phyloP scores from a whole-genome alignment of 345 rosid genomes.

The Pistacia atlantica region DNA sequence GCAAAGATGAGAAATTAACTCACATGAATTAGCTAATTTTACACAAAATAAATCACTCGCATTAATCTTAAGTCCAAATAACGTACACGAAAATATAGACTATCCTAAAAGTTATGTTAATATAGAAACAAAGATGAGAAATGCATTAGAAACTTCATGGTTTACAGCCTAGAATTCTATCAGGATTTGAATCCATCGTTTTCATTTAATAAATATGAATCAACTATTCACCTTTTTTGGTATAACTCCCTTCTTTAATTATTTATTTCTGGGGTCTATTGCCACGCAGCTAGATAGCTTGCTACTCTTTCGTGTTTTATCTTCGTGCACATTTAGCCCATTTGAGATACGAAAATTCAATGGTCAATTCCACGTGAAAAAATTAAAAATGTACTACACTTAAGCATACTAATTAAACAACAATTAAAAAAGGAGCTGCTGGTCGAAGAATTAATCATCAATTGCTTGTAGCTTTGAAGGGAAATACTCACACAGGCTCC shows the following conservation, averaged over 20 bases:
- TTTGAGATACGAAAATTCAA: background rate
- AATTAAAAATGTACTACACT: background rate
- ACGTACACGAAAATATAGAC: background rate
- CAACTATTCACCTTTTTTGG: no score
- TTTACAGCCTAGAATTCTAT: background rate
- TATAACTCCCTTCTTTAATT: background rate
- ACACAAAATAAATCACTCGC: background rate
- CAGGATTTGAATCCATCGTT: background rate
- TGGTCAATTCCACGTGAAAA: background rate
- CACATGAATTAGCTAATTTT: background rate
- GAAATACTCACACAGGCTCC: no score
- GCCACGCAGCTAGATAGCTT: no score
- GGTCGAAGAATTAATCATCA: background rate
- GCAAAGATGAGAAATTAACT: no score
- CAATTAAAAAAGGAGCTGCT: background rate
- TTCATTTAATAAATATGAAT: no score
- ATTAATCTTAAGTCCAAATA: background rate
- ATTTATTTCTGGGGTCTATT: background rate
- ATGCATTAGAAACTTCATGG: background rate
- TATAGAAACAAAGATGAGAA: no score
- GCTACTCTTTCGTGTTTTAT: no score
- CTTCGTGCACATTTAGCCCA: no score
- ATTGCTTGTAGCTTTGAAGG: no score
- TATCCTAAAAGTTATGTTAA: no score
- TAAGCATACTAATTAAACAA: background rate